These are phyloP conservation scores for Psilocybe azurescens DNA, from an alignment of 768 basidiomycete genomes.

Conservation along the genomic window DNA sequence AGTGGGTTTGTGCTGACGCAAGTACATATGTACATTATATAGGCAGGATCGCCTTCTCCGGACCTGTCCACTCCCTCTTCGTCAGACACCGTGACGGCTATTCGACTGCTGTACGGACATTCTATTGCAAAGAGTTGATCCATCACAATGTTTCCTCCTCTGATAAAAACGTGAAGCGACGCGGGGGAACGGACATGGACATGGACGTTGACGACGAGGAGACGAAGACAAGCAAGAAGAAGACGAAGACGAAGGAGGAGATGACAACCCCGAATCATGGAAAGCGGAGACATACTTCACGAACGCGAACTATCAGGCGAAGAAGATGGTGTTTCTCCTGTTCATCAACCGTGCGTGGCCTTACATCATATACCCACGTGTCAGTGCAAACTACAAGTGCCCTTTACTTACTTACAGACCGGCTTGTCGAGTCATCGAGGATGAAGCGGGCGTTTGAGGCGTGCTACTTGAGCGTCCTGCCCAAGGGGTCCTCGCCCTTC, in stretches of 20 bases:
- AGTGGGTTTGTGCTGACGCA: too few species aligned
- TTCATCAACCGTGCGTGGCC: constrained; percentile 89
- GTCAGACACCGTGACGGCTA: constrained; percentile 69
- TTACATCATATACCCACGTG: background rate
- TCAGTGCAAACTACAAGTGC: background rate
- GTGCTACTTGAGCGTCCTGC: constrained; percentile 82
- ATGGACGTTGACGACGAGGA: constrained; percentile 33
- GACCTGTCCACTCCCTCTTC: constrained; percentile 82
- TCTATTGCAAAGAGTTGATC: constrained; percentile 80
- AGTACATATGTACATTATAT: background rate
- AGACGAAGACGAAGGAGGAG: constrained; percentile 31
- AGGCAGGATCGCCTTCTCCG: constrained; percentile 77
- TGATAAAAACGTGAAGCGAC: constrained; percentile 16
- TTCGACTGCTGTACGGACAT: constrained; percentile 82
- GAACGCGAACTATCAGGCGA: constrained; percentile 87
- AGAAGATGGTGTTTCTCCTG: constrained; percentile 82
- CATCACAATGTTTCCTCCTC: constrained; percentile 44
- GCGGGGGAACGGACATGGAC: constrained; percentile 31
- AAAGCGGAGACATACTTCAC: constrained; percentile 78
- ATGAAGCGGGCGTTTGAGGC: constrained; percentile 89
- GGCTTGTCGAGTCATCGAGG: constrained; percentile 86
- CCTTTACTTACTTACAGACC: constrained; percentile 55
- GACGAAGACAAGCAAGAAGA: constrained; percentile 15
- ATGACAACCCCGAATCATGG: constrained; percentile 58
- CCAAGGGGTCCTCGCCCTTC: constrained; percentile 90